Conservation (phyloP, 2,329 filamentous ascomycete genomes). For the Ophiocordyceps sinensis region DNA sequence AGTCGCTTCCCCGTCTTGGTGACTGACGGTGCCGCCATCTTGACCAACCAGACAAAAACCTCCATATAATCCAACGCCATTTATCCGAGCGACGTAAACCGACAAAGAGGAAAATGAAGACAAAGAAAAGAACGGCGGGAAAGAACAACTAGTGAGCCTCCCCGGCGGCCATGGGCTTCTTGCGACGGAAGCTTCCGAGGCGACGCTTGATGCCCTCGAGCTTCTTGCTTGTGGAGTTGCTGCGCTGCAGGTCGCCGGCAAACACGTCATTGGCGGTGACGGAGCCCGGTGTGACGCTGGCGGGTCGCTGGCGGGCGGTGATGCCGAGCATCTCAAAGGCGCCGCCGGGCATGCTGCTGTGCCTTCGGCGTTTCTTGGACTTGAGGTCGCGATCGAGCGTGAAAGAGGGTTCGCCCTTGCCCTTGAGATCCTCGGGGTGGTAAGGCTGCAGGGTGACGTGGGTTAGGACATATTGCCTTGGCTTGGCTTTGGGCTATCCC, state of each 20-base stretch:
- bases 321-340: conserved; percentile 34
- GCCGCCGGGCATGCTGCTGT: conserved; percentile 12
- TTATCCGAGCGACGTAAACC: neutral
- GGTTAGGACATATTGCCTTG: neutral
- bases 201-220: conserved; percentile 38
- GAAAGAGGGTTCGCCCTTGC: conserved; percentile 67
- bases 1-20: too few species aligned
- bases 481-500: neutral
- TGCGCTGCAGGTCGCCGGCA: conserved; percentile 17
- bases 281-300: conserved; percentile 21
- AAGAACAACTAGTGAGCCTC: neutral
- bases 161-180: conserved; percentile 13
- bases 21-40: too few species aligned
- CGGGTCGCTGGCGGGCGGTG: conserved; percentile 26
- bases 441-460: conserved; percentile 38
- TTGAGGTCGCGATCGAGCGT: conserved; percentile 55
- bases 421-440: conserved; percentile 63
- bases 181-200: conserved; percentile 36
- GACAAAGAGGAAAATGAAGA: neutral
- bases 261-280: conserved; percentile 8
- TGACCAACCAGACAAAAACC: too few species aligned
- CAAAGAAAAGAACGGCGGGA: neutral
- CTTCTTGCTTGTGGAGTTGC: conserved; percentile 27
- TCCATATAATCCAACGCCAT: too few species aligned
- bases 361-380: conserved; percentile 29